Evolutionary conservation across 805 yeast genomes (phyloP).

Genomic region (Candida maltosa): DNA sequence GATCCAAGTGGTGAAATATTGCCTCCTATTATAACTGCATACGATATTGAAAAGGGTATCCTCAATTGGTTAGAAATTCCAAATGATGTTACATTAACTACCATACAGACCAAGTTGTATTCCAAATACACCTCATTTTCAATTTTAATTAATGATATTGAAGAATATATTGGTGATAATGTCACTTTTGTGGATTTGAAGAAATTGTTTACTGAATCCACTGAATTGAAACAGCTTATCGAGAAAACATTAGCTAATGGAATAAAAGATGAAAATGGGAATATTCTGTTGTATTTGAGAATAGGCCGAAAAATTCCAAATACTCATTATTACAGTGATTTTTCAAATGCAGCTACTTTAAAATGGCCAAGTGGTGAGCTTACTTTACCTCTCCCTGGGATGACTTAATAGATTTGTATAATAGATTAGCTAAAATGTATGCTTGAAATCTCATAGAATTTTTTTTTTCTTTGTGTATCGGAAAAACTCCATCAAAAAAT

Average conservation of each 20-base stretch:
- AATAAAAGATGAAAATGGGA: constrained; percentile 22
- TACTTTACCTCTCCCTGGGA: constrained; percentile 49
- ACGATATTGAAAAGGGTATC: constrained; percentile 23
- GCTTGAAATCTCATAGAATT: too few relatives aligned
- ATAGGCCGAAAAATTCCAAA: constrained; percentile 49
- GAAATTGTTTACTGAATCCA: constrained; percentile 16
- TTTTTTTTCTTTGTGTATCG: too few relatives aligned
- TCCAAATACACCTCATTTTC: constrained; percentile 51
- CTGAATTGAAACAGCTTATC: constrained; percentile 21
- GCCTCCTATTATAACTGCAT: constrained; percentile 49
- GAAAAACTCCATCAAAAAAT: too few relatives aligned
- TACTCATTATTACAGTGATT: constrained; percentile 49
- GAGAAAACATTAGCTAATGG: constrained; percentile 24
- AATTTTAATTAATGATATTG: constrained; percentile 74
- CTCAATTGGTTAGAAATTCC: constrained; percentile 31
- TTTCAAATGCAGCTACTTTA: constrained; percentile 59
- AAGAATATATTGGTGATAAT: constrained; percentile 59
- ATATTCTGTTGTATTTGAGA: constrained; percentile 49
- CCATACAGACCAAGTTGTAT: constrained; percentile 13
- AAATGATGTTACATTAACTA: constrained; percentile 1
- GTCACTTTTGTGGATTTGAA: constrained; percentile 34
- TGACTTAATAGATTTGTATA: too few relatives aligned
- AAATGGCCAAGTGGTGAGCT: constrained; percentile 61
- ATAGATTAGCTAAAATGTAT: too few relatives aligned
- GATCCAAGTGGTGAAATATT: constrained; percentile 59